Conservation (phyloP, 1,284 basidiomycete species). For the Butyriboletus appendiculatus region DNA sequence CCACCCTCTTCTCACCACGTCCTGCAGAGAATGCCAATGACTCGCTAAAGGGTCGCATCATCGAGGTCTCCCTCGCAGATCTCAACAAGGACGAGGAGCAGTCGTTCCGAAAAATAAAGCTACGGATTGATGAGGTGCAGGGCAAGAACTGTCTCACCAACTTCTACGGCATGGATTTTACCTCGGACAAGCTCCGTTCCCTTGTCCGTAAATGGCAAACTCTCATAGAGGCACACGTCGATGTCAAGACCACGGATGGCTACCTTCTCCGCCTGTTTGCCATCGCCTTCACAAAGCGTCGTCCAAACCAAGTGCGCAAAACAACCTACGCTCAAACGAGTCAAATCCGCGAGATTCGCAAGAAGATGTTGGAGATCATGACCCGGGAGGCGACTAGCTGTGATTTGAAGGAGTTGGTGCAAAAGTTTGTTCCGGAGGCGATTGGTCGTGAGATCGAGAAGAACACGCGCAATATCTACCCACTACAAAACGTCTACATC, state of each 20-base stretch:
- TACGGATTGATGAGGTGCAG: constrained; percentile 96
- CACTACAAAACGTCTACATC: constrained; percentile 97
- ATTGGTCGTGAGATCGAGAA: constrained; percentile 99
- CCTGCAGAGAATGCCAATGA: constrained; percentile 94
- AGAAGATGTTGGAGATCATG: constrained; percentile 99
- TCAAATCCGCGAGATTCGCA: constrained; percentile 97
- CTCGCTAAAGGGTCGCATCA: constrained; percentile 95
- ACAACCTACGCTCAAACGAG: constrained; percentile 97
- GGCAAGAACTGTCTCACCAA: constrained; percentile 99
- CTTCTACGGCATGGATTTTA: constrained; percentile 99
- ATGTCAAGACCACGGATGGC: constrained; percentile 99
- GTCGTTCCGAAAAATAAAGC: constrained; percentile 99
- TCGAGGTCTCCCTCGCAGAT: constrained; percentile 97
- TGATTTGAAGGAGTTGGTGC: constrained; percentile 97
- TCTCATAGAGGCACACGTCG: constrained; percentile 98
- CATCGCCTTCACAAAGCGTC: constrained; percentile 98
- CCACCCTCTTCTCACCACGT: constrained; percentile 16
- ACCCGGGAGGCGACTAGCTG: constrained; percentile 93
- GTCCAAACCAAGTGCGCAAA: constrained; percentile 97
- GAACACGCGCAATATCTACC: constrained; percentile 94
- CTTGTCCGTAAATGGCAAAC: constrained; percentile 99
- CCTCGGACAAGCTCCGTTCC: constrained; percentile 99
- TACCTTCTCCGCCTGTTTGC: constrained; percentile 99
- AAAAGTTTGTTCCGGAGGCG: constrained; percentile 99
- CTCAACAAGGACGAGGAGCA: constrained; percentile 99